These are phyloP conservation scores for Pistacia vera DNA, from an alignment of 345 rosid species.

Conservation along the genomic window DNA sequence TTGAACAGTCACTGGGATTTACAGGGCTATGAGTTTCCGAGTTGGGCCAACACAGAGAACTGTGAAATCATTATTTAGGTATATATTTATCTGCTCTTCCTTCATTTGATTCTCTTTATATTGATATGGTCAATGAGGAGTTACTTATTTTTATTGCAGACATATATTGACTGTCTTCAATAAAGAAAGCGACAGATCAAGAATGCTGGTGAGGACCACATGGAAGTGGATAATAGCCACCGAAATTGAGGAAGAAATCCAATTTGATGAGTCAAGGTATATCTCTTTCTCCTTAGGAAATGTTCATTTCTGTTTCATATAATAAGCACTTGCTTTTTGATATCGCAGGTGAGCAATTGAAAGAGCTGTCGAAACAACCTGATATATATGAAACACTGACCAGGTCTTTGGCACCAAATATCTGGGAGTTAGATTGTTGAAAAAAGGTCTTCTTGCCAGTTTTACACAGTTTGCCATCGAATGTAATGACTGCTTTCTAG, in stretches of 20 bases:
- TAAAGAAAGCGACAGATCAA: conserved; percentile 77
- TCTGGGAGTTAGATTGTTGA: conserved; percentile 94
- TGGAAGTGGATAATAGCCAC: conserved; percentile 70
- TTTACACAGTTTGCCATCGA: conserved; percentile 15
- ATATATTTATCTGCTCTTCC: conserved; percentile 21
- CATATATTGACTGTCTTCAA: conserved; percentile 93
- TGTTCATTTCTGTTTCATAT: conserved; percentile 6
- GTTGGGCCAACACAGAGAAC: conserved; percentile 87
- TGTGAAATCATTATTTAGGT: conserved; percentile 94
- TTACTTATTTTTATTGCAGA: conserved; percentile 46
- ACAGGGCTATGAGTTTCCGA: conserved; percentile 94
- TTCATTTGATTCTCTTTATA: conserved; percentile 6
- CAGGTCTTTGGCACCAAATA: conserved; percentile 87
- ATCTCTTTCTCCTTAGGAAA: conserved; percentile 1
- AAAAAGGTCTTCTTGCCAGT: conserved; percentile 96
- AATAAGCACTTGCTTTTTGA: neutral
- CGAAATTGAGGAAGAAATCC: conserved; percentile 62
- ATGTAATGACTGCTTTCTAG: neutral
- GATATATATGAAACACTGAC: conserved; percentile 85
- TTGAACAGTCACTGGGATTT: conserved; percentile 78
- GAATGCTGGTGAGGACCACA: conserved; percentile 79
- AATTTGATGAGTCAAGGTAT: conserved; percentile 71
- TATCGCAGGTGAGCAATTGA: conserved; percentile 64
- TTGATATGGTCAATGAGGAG: conserved; percentile 12
- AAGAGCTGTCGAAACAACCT: conserved; percentile 68